Evolutionary conservation across 2,329 filamentous ascomycete species (phyloP).

Genomic region (Didymellaceae sp.): DNA sequence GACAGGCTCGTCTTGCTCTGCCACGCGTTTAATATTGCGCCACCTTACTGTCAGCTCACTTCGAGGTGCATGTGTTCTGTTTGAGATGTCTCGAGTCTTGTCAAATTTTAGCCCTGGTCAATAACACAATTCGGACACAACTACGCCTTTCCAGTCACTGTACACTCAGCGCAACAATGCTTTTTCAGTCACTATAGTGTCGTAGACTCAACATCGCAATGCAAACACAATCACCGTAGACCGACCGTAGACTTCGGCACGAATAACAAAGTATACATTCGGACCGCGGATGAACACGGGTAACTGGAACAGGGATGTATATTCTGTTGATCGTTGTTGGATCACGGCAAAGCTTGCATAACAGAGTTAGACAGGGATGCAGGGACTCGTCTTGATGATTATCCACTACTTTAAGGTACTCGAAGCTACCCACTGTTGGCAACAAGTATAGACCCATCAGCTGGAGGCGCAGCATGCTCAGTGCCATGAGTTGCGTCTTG

Average conservation of each 20-base stretch:
- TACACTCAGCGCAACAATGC: too few species aligned
- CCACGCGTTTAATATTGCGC: slow-evolving; percentile 3
- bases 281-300: slow-evolving; percentile 5
- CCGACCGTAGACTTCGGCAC: background rate
- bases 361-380: slow-evolving; percentile 8
- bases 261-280: slow-evolving; percentile 2
- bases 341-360: background rate
- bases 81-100: background rate
- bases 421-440: background rate
- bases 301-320: background rate
- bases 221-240: too few species aligned
- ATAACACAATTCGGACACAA: too few species aligned
- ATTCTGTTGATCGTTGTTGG: too few species aligned
- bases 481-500: slow-evolving; percentile 35
- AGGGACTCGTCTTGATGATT: slow-evolving; percentile 6
- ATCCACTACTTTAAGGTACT: too few species aligned
- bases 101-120: too few species aligned
- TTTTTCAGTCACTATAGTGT: too few species aligned
- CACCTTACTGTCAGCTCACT: slow-evolving; percentile 2
- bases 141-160: too few species aligned
- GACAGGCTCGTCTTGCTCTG: background rate
- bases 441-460: slow-evolving; percentile 6
- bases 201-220: too few species aligned
- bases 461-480: slow-evolving; percentile 27
- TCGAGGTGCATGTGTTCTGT: background rate